These are phyloP conservation scores for Hymenoscyphus repandus DNA, from an alignment of 2,329 filamentous ascomycete species.

Conservation along the genomic window DNA sequence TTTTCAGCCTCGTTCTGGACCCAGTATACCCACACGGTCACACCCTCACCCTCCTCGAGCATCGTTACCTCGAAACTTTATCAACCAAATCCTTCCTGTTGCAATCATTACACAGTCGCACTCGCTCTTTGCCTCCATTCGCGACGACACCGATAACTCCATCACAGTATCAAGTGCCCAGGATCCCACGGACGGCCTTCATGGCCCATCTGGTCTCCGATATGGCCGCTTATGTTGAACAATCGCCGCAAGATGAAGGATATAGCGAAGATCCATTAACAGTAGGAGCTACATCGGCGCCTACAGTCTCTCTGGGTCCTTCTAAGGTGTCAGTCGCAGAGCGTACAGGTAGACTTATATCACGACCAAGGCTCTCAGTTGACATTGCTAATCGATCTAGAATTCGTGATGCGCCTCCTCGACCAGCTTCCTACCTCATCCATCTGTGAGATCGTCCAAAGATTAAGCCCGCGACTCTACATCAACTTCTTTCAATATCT, in stretches of 20 bases:
- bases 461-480: conserved; percentile 77
- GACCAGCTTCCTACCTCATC: conserved; percentile 73
- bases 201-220: too few relatives aligned
- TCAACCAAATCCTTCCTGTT: neutral
- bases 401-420: conserved; percentile 74
- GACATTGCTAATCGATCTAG: conserved; percentile 39
- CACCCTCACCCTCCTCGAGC: neutral
- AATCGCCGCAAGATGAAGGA: conserved; percentile 31
- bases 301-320: conserved; percentile 21
- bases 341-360: conserved; percentile 23
- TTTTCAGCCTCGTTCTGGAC: conserved; percentile 1
- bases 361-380: conserved; percentile 8
- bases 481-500: conserved; percentile 86
- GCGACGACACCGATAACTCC: too few relatives aligned
- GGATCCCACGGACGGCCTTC: too few relatives aligned
- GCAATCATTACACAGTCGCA: neutral
- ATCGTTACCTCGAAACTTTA: neutral
- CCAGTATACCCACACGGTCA: neutral
- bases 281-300: conserved; percentile 11
- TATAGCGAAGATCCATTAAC: conserved; percentile 33
- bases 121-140: too few relatives aligned
- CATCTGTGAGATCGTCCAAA: conserved; percentile 74
- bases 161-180: neutral
- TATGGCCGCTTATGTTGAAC: conserved; percentile 20
- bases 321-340: conserved; percentile 22